Conservation (phyloP, 2,329 filamentous ascomycete species). For the Zymoseptoria ardabiliae region DNA sequence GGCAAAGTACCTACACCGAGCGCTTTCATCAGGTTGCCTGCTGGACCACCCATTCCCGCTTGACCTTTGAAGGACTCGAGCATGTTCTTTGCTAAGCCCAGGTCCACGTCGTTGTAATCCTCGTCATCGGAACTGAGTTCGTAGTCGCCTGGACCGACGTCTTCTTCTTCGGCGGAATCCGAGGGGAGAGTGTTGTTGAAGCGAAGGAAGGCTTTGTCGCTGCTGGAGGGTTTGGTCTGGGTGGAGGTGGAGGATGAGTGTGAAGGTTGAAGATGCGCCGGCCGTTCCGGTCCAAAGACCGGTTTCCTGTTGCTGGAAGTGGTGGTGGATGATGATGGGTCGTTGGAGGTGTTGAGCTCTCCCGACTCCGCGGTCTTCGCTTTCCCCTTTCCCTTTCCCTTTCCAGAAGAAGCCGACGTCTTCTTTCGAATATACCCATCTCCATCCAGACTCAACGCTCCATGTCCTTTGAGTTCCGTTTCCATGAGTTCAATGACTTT, state of each 20-base stretch:
- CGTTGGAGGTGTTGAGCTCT: neutral
- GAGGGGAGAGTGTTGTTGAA: slow-evolving; percentile 11
- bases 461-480: slow-evolving; percentile 61
- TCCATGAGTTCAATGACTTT: slow-evolving; percentile 64
- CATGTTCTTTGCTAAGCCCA: slow-evolving; percentile 82
- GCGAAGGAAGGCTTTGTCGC: slow-evolving; percentile 10
- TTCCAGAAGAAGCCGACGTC: slow-evolving; percentile 1
- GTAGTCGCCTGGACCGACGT: slow-evolving; percentile 32
- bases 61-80: slow-evolving; percentile 90
- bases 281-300: slow-evolving; percentile 26
- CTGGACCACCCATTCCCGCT: slow-evolving; percentile 75
- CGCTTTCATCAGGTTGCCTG: slow-evolving; percentile 76
- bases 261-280: slow-evolving; percentile 16
- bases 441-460: slow-evolving; percentile 50
- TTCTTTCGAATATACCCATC: slow-evolving; percentile 12
- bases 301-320: slow-evolving; percentile 9
- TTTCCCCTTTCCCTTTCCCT: slow-evolving; percentile 27
- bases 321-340: too few species aligned
- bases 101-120: slow-evolving; percentile 65
- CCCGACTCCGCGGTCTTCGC: slow-evolving; percentile 9
- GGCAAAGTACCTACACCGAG: slow-evolving; percentile 75
- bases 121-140: slow-evolving; percentile 32
- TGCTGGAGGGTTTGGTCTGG: neutral
- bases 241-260: too few species aligned
- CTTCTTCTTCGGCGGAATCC: slow-evolving; percentile 29